Base-by-base conservation (phyloP, 371 early-diverging fungal genomes). In the Chytridium lagenaria region DNA sequence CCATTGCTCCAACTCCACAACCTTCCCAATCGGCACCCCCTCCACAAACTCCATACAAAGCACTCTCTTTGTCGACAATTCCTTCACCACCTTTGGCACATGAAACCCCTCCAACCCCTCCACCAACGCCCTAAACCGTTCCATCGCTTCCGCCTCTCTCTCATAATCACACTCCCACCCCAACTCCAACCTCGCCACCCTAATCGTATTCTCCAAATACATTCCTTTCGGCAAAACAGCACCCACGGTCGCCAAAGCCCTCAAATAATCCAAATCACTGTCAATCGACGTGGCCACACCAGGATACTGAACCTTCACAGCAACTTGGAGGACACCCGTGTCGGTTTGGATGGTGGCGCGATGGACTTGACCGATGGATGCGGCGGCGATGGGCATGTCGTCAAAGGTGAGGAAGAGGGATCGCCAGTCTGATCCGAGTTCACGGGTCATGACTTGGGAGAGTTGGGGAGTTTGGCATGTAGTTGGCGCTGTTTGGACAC, bases 281-380 rank as follows among this genome's bases (percentile, higher is more conserved):
- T 94, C 93, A 72, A 98, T 97, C 22, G 92, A 90, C 36, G 87
- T 83, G 0, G 93, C 93, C 0, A 98, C 93, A 16, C 97, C 98
- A 0, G 99, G 99, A 74, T 98, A 98, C 79, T 98, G 98, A 30
- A 98, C 88, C 77, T 98, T 98, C 73, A 98, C 93, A 0, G 95
- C 97, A 0, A 97, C 95, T 44, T 19, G 44, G 44, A 44, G 44
- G 19, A 44, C 44, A n/a, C n/a, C n/a, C n/a, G n/a, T n/a, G n/a
- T n/a, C n/a, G n/a, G n/a, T 44, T 0, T 81, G 81, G 2, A 91
- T 63, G n/a, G 78, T 83, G 0, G 94, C 95, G 31, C 83, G 81
- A 74, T 98, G 98, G 0, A 97, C 98, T 83, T 98, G 97, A 2
- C 98, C 98, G 59, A 98, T 98, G 3, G 96, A 97, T 0, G 98